Evolutionary conservation across 2,329 filamentous ascomycete genomes (phyloP).

Genomic region (Monilinia laxa): DNA sequence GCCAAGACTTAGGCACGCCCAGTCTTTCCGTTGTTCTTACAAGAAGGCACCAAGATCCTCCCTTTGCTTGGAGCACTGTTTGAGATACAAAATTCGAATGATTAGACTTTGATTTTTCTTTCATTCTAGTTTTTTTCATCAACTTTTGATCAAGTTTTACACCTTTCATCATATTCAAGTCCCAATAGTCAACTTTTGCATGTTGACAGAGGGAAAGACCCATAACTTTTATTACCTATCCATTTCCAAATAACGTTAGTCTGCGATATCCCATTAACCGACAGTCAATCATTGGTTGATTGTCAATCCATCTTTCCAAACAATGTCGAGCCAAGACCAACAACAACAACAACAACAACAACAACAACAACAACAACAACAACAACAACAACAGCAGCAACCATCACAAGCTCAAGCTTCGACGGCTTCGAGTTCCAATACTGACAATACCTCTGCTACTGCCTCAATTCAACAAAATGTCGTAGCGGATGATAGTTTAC

Average conservation of each 20-base stretch:
- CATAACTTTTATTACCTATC: not conserved
- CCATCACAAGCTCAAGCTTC: slow-evolving; percentile 7
- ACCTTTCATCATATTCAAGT: not conserved
- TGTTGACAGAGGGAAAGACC: not conserved
- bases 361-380: slow-evolving; percentile 25
- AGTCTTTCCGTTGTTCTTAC: slow-evolving; percentile 15
- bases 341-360: slow-evolving; percentile 25
- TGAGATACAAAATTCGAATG: not conserved
- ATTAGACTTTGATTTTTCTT: not conserved
- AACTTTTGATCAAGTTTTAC: not conserved
- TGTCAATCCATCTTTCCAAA: not conserved
- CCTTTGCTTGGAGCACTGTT: slow-evolving; percentile 9
- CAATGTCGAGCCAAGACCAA: slow-evolving; percentile 23
- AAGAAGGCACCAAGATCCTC: slow-evolving; percentile 22
- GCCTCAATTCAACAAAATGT: slow-evolving; percentile 28
- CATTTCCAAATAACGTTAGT: slow-evolving; percentile 10
- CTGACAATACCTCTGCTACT: slow-evolving; percentile 24
- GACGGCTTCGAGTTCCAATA: slow-evolving; percentile 24
- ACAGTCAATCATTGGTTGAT: slow-evolving; percentile 14
- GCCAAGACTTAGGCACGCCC: slow-evolving; percentile 15
- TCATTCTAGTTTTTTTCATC: not conserved
- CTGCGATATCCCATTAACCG: slow-evolving; percentile 11
- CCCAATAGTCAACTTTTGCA: not conserved
- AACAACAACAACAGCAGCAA: slow-evolving; percentile 26
- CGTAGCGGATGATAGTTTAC: slow-evolving; percentile 41